phyloP scores from a whole-genome alignment of 345 rosid genomes.

The Balakata baccata region DNA sequence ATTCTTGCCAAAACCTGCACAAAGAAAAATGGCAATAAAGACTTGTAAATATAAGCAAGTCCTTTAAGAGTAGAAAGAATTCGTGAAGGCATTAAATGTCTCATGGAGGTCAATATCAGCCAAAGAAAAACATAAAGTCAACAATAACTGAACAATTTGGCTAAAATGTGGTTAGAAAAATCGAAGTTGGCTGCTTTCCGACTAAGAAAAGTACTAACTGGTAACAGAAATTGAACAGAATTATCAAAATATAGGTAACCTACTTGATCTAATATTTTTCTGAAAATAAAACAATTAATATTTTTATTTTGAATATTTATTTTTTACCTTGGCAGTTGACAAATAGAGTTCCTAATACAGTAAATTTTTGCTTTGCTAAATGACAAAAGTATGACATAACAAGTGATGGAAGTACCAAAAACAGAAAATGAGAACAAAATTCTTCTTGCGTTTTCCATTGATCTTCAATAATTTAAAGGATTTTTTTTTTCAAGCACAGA shows the following conservation, averaged over 20 bases:
- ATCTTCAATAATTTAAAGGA: not conserved
- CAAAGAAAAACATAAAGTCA: not conserved
- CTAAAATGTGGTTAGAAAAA: not conserved
- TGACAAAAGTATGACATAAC: too few species aligned
- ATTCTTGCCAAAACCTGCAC: conserved; percentile 8
- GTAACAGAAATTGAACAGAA: not conserved
- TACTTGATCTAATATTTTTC: not conserved
- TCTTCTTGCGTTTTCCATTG: not conserved
- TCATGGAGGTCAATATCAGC: not conserved
- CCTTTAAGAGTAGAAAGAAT: not conserved
- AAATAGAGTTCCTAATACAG: too few species aligned
- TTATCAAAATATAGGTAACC: not conserved
- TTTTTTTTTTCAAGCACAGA: too few species aligned
- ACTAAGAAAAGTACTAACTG: not conserved
- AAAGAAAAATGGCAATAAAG: too few species aligned
- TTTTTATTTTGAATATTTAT: too few species aligned
- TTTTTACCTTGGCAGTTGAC: too few species aligned
- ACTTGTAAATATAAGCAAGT: not conserved
- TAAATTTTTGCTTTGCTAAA: too few species aligned
- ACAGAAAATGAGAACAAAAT: too few species aligned
- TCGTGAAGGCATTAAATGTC: not conserved
- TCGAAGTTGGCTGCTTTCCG: not conserved
- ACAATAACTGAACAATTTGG: too few species aligned
- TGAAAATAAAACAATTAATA: too few species aligned
- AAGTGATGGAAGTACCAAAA: too few species aligned